Percentiles rank a stretch among this genome's conserved stretches.
Conservation (phyloP, 129 eudicot species). For the Oenanthe sinensis region DNA sequence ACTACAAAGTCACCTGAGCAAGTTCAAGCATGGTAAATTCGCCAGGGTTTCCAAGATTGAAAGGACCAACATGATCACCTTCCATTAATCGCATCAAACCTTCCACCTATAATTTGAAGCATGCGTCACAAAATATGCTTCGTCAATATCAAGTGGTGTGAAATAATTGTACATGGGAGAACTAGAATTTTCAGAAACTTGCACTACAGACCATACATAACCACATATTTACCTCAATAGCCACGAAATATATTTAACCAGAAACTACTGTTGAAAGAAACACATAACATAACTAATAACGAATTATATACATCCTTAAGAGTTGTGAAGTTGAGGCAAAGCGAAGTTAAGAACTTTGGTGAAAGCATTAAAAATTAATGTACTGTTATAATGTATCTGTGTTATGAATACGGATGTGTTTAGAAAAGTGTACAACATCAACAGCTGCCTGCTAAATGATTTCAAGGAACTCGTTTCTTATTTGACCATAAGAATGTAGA, state of each 20-base stretch:
- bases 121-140: constrained; percentile 2
- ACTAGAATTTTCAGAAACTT: not conserved
- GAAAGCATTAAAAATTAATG: not conserved
- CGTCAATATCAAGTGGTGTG: not conserved
- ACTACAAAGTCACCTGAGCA: constrained; percentile 47
- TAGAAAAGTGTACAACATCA: not conserved
- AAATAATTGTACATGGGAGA: not conserved
- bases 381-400: not conserved
- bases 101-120: constrained; percentile 44
- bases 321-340: not conserved
- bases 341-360: not conserved
- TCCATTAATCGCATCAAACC: constrained; percentile 84
- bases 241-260: not conserved
- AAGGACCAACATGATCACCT: constrained; percentile 84
- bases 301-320: too few species aligned
- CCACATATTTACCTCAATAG: not conserved
- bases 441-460: not conserved
- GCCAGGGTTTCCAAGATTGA: constrained; percentile 90
- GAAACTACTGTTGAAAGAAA: not conserved
- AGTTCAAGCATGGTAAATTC: constrained; percentile 97
- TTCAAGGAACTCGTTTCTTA: not conserved
- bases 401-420: not conserved
- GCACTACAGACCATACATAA: not conserved
- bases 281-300: not conserved
- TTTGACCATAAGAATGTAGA: not conserved